Evolutionary conservation across 2,329 filamentous ascomycete species (phyloP).

Genomic region (Davidsoniella eucalypti): DNA sequence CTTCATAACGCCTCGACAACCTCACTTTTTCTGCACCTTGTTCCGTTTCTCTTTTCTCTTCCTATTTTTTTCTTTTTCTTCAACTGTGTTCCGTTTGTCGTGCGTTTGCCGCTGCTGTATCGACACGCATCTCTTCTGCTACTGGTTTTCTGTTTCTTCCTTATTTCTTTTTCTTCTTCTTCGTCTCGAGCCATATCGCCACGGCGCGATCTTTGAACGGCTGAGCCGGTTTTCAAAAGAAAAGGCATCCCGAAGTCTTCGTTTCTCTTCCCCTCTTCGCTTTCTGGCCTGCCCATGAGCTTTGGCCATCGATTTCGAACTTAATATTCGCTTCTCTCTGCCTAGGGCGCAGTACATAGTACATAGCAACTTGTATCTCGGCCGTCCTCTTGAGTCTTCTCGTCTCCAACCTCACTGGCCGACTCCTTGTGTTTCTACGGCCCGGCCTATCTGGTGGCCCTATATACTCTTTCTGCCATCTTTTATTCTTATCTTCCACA

Average conservation of each 20-base stretch:
- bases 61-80: constrained; percentile 3
- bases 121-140: not conserved
- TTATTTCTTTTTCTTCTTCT: constrained; percentile 1
- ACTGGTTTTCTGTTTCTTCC: not conserved
- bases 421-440: not conserved
- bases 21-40: not conserved
- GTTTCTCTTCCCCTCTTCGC: not conserved
- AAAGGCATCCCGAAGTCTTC: not conserved
- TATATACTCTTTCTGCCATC: not conserved
- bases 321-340: not conserved
- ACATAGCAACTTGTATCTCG: not conserved
- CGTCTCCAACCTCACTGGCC: not conserved
- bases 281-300: not conserved
- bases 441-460: not conserved
- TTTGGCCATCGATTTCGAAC: not conserved
- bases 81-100: not conserved
- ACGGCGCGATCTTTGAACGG: constrained; percentile 5
- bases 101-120: not conserved
- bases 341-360: too few relatives aligned
- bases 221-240: constrained; percentile 7
- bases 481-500: not conserved
- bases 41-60: not conserved
- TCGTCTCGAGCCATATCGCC: not conserved
- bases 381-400: not conserved
- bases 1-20: constrained; percentile 3